Evolutionary conservation across 2,329 filamentous ascomycete genomes (phyloP).

Genomic region (Alternaria sp.): DNA sequence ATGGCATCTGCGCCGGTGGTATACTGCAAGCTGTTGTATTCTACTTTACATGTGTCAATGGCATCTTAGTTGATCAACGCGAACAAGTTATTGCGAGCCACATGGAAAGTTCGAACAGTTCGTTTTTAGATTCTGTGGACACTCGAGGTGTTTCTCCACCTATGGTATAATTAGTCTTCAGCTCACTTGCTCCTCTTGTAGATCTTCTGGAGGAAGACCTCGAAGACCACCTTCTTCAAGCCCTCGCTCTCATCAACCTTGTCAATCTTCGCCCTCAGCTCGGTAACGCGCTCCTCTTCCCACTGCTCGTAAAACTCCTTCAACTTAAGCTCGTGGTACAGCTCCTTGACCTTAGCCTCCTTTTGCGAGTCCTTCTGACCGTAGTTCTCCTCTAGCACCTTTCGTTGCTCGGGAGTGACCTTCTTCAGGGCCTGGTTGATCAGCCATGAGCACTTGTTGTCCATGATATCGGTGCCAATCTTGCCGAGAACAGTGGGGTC

Average conservation of each 20-base stretch:
- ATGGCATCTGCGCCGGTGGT: no score
- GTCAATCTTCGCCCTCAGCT: slow-evolving; percentile 77
- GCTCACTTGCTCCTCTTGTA: slow-evolving; percentile 94
- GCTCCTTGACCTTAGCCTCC: slow-evolving; percentile 85
- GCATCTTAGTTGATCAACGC: background rate
- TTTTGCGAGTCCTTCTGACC: slow-evolving; percentile 85
- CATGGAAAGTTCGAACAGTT: background rate
- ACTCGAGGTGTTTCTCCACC: background rate
- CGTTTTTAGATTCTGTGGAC: background rate
- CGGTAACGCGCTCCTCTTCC: slow-evolving; percentile 84
- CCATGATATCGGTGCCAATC: slow-evolving; percentile 97
- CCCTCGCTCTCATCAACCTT: slow-evolving; percentile 85
- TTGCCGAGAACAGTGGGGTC: slow-evolving; percentile 93
- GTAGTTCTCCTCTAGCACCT: slow-evolving; percentile 90
- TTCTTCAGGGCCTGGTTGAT: slow-evolving; percentile 90
- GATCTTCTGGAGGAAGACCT: slow-evolving; percentile 91
- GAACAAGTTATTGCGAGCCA: background rate
- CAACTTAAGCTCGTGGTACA: slow-evolving; percentile 85
- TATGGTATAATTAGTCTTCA: background rate
- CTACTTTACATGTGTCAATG: background rate
- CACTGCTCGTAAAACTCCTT: slow-evolving; percentile 85
- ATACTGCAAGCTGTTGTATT: no score
- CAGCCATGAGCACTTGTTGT: slow-evolving; percentile 99
- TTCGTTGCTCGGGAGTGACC: slow-evolving; percentile 82
- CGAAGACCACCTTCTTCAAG: slow-evolving; percentile 88